These are phyloP conservation scores for Aspergillaceae sp. DNA, from an alignment of 2,329 filamentous ascomycete species.

Conservation along the genomic window DNA sequence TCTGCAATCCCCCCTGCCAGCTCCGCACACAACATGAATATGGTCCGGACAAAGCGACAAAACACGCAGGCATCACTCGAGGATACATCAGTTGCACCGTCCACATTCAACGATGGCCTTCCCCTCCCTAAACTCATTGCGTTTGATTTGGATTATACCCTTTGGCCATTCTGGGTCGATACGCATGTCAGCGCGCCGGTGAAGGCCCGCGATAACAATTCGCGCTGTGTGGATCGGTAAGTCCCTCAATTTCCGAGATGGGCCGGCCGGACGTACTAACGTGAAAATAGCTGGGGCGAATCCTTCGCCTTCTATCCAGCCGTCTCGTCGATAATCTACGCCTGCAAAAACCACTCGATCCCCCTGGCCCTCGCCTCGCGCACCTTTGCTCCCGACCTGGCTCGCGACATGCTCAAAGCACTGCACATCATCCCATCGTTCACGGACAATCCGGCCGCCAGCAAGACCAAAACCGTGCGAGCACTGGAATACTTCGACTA, in stretches of 20 bases:
- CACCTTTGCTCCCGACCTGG: slow-evolving; percentile 70
- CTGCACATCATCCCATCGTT: slow-evolving; percentile 51
- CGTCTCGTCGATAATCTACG: slow-evolving; percentile 58
- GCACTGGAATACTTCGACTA: slow-evolving; percentile 49
- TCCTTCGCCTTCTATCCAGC: slow-evolving; percentile 62
- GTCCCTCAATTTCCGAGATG: slow-evolving; percentile 1
- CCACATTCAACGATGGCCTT: slow-evolving; percentile 55
- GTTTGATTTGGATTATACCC: slow-evolving; percentile 94
- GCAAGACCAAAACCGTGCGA: slow-evolving; percentile 39
- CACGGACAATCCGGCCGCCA: slow-evolving; percentile 30
- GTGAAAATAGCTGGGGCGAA: slow-evolving; percentile 48
- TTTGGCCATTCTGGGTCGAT: slow-evolving; percentile 99
- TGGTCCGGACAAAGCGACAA: slow-evolving; percentile 29
- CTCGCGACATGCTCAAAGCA: slow-evolving; percentile 67
- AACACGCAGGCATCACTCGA: slow-evolving; percentile 24
- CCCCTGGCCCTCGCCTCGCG: slow-evolving; percentile 68
- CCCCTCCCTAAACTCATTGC: slow-evolving; percentile 76
- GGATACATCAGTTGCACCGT: slow-evolving; percentile 35
- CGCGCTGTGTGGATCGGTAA: slow-evolving; percentile 37
- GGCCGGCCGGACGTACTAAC: slow-evolving; percentile 1
- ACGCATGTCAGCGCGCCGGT: slow-evolving; percentile 76
- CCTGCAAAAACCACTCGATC: slow-evolving; percentile 48
- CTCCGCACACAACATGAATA: slow-evolving; percentile 7
- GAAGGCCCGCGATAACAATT: slow-evolving; percentile 49
- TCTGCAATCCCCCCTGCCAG: too few species aligned